Evolutionary conservation across 192 early-diverging fungal genomes (phyloP).

Genomic region (Paraglomus occultum): DNA sequence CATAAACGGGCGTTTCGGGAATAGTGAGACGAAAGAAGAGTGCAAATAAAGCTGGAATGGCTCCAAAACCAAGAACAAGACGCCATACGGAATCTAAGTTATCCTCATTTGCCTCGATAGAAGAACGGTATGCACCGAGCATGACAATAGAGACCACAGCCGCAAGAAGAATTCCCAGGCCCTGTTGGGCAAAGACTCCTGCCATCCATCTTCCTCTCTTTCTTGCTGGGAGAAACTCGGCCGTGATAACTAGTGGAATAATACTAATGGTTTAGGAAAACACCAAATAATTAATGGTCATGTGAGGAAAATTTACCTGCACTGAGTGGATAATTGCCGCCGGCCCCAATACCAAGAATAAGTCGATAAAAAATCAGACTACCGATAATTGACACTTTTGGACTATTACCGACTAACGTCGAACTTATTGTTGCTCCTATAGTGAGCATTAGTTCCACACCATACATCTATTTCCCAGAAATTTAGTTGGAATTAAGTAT

Average conservation of each 20-base stretch:
- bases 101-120: constrained; percentile 61
- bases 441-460: constrained; percentile 86
- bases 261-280: too few species aligned
- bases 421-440: constrained; percentile 82
- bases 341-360: constrained; percentile 89
- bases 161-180: constrained; percentile 84
- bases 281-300: too few species aligned
- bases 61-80: constrained; percentile 79
- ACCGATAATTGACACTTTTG: constrained; percentile 66
- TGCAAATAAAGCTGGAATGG: constrained; percentile 76
- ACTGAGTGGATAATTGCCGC: constrained; percentile 94
- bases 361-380: constrained; percentile 89
- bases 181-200: constrained; percentile 90
- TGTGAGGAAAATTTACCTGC: constrained; percentile 41
- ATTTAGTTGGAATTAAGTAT: too few species aligned
- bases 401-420: constrained; percentile 67
- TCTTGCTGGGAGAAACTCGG: constrained; percentile 81
- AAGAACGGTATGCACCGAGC: constrained; percentile 70
- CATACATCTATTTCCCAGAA: constrained; percentile 71
- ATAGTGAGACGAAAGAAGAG: constrained; percentile 91
- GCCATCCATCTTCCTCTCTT: constrained; percentile 80
- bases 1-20: constrained; percentile 89
- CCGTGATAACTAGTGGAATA: constrained; percentile 66
- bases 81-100: constrained; percentile 92
- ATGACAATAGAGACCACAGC: constrained; percentile 73